phyloP scores from a whole-genome alignment of 495 filamentous ascomycete genomes.

The Acidomyces sp. region DNA sequence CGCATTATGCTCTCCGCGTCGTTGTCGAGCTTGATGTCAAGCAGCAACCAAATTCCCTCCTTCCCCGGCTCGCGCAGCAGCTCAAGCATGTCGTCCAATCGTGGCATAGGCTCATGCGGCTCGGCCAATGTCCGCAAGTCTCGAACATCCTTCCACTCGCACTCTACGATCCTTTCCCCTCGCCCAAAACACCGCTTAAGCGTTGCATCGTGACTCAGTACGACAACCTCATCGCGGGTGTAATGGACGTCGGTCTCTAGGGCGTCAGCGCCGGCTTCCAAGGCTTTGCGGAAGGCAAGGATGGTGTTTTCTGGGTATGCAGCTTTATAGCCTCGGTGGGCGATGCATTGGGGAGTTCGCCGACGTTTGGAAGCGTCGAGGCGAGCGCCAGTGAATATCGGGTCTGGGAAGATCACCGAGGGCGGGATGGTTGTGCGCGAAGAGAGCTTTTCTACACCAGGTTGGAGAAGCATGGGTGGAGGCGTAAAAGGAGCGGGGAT shows the following conservation, averaged over 20 bases:
- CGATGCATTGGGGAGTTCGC: slow-evolving; percentile 64
- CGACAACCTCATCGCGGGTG: slow-evolving; percentile 68
- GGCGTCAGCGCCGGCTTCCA: slow-evolving; percentile 60
- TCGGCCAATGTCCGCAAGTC: slow-evolving; percentile 48
- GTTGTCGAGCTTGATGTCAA: slow-evolving; percentile 79
- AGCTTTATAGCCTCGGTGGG: slow-evolving; percentile 74
- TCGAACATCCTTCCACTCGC: slow-evolving; percentile 58
- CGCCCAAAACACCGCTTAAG: slow-evolving; percentile 70
- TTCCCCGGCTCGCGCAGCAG: slow-evolving; percentile 48
- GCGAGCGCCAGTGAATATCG: slow-evolving; percentile 14
- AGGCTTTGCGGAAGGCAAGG: slow-evolving; percentile 58
- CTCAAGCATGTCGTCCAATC: slow-evolving; percentile 60
- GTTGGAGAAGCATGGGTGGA: slow-evolving; percentile 13
- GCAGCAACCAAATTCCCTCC: slow-evolving; percentile 62
- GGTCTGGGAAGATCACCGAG: slow-evolving; percentile 7
- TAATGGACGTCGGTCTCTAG: slow-evolving; percentile 83
- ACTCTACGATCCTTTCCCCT: slow-evolving; percentile 56
- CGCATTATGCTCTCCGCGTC: slow-evolving; percentile 56
- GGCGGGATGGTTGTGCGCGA: slow-evolving; percentile 8
- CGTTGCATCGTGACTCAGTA: slow-evolving; percentile 65
- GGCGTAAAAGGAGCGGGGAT: slow-evolving; percentile 6
- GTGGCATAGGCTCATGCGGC: slow-evolving; percentile 58
- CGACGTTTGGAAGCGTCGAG: slow-evolving; percentile 10
- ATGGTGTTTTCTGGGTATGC: slow-evolving; percentile 78
- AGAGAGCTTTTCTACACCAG: slow-evolving; percentile 12